These are phyloP conservation scores for Populus davidiana DNA, from an alignment of 345 rosid genomes.

Conservation along the genomic window DNA sequence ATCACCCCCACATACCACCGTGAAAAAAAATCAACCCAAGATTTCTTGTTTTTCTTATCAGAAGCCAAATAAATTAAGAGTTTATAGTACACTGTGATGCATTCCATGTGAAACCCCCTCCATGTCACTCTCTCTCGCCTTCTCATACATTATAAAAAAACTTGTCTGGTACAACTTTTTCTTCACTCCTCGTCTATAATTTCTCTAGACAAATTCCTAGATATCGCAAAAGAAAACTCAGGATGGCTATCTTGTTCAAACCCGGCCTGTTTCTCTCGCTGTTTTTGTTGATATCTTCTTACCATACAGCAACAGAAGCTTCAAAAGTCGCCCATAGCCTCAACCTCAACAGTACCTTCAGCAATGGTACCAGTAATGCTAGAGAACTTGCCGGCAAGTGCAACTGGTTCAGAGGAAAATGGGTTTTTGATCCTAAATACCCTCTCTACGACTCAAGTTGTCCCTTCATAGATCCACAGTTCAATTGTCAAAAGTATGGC, in stretches of 20 bases:
- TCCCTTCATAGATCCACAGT: slow-evolving; percentile 56
- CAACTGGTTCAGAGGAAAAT: slow-evolving; percentile 50
- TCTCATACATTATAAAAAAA: slow-evolving; percentile 22
- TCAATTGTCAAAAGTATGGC: slow-evolving; percentile 57
- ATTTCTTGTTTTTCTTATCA: slow-evolving; percentile 5
- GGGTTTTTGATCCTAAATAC: slow-evolving; percentile 53
- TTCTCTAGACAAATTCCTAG: background rate
- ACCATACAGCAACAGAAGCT: background rate
- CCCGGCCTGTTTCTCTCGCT: slow-evolving; percentile 14
- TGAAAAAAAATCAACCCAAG: slow-evolving; percentile 10
- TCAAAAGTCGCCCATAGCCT: slow-evolving; percentile 8
- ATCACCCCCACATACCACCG: slow-evolving; percentile 31
- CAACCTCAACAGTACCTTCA: background rate
- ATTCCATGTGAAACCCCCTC: slow-evolving; percentile 25
- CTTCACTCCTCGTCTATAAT: slow-evolving; percentile 20
- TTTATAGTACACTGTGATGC: background rate
- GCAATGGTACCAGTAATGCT: background rate
- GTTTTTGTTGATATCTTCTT: slow-evolving; percentile 1
- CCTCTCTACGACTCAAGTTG: slow-evolving; percentile 51
- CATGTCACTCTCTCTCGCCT: background rate
- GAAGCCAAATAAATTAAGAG: background rate
- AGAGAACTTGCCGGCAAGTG: slow-evolving; percentile 38
- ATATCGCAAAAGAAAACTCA: slow-evolving; percentile 17
- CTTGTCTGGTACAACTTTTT: slow-evolving; percentile 16
- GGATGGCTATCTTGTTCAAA: slow-evolving; percentile 36